Evolutionary conservation across 345 rosid genomes (phyloP).

Genomic region (Cardamine resedifolia): DNA sequence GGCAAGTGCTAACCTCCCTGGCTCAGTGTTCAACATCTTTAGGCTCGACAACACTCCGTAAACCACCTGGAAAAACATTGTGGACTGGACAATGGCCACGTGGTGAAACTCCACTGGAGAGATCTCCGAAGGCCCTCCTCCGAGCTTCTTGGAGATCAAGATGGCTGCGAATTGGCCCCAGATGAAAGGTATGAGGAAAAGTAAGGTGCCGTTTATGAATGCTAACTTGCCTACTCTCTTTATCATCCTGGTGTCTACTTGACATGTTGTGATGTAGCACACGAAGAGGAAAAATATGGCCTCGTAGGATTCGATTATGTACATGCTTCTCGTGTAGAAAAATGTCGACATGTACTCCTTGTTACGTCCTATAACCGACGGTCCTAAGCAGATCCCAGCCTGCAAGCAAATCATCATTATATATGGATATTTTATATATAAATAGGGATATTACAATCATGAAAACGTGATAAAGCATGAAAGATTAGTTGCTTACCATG

Average conservation of each 20-base stretch:
- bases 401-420: slow-evolving; percentile 1
- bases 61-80: slow-evolving; percentile 43
- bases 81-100: slow-evolving; percentile 31
- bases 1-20: slow-evolving; percentile 50
- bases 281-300: slow-evolving; percentile 39
- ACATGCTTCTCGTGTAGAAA: slow-evolving; percentile 30
- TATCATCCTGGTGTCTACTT: slow-evolving; percentile 38
- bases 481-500: slow-evolving; percentile 25
- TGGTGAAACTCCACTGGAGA: slow-evolving; percentile 19
- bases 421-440: too few relatives aligned
- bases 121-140: neutral
- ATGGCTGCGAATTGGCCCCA: slow-evolving; percentile 18
- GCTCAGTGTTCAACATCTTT: slow-evolving; percentile 49
- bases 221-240: slow-evolving; percentile 44
- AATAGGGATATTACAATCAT: too few relatives aligned
- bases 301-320: slow-evolving; percentile 34
- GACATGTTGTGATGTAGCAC: slow-evolving; percentile 40
- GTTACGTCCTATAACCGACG: slow-evolving; percentile 39
- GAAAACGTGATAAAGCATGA: too few relatives aligned
- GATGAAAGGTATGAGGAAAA: slow-evolving; percentile 36
- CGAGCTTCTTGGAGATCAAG: slow-evolving; percentile 15
- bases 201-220: slow-evolving; percentile 36
- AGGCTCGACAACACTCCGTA: slow-evolving; percentile 41
- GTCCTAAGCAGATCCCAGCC: slow-evolving; percentile 50
- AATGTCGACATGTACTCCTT: slow-evolving; percentile 17